Evolutionary conservation across 306 rosid genomes (phyloP), one percentile per base, ranked within the genome.

Genomic region (Ochetophila trinervis): DNA sequence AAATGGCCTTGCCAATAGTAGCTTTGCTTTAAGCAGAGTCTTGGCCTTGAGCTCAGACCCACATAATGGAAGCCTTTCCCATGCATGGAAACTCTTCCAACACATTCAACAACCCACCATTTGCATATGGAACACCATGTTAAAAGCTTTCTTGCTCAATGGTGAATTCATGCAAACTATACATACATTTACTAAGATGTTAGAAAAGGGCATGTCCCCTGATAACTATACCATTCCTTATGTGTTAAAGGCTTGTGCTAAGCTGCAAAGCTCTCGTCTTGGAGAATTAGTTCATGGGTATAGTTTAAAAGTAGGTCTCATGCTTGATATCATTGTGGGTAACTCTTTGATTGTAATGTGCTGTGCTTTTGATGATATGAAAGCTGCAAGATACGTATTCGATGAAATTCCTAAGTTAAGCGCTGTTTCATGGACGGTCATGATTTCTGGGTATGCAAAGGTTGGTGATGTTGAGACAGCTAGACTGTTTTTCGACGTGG

Each of bases 151-250:
- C 27, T 23, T 88, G 18, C 69, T 80, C 19, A 71, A 55, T 47
- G 78, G 53, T 18, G 70, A 82, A 13, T 57, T 78, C 73, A 30
- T 47, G 66, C 53, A 22, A 42, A 60, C 87, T 30, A 35, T 90
- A 5, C 16, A 21, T 15, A 42, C 84, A 12, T 85, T 71, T 47
- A 69, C 77, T 20, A 44, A 67, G 22, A 65, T 90, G 82, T 35
- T 87, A 36, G 73, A 51, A 1, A 75, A 52, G 66, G 88, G 77
- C 42, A 45, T 81, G 55, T 12, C 5, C 67, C 86, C 85, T 54
- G 96, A 84, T 67, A 75, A 66, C 45, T 84, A 88, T 60, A 84
- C 96, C 65, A 61, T 86, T 68, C 93, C 96, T 80, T 87, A 69
- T 15, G 78, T 84, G n/a, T 47, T 87, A 2, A 87, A 83, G 75